phyloP scores from a whole-genome alignment of 257 asterid species.

The Solanum acaule region DNA sequence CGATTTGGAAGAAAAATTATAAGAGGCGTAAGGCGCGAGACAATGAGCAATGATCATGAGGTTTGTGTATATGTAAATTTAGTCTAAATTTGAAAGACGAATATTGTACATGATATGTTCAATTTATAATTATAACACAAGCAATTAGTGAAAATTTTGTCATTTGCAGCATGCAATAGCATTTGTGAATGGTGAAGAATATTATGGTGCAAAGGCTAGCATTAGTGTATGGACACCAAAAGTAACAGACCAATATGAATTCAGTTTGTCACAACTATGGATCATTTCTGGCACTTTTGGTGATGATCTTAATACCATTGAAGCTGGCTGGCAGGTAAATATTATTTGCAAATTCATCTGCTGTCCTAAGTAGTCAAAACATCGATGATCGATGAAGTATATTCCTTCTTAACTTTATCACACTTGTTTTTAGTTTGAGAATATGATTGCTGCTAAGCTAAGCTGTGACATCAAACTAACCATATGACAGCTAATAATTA shows the following conservation, averaged over 20 bases:
- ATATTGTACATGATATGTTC: not conserved
- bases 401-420: not conserved
- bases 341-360: not conserved
- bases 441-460: not conserved
- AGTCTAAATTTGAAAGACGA: not conserved
- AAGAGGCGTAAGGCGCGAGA: conserved; percentile 53
- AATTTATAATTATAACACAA: not conserved
- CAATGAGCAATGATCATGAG: conserved; percentile 87
- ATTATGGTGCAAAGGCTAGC: conserved; percentile 1
- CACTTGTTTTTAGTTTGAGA: not conserved
- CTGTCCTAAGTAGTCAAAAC: not conserved
- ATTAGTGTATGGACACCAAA: conserved; percentile 3
- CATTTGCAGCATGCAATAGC: conserved; percentile 1
- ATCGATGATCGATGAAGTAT: not conserved
- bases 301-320: conserved; percentile 2
- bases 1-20: conserved; percentile 65
- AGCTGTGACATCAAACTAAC: not conserved
- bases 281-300: conserved; percentile 1
- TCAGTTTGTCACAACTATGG: conserved; percentile 6
- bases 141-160: not conserved
- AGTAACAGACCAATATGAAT: conserved; percentile 3
- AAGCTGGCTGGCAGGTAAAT: conserved; percentile 5
- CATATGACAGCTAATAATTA: not conserved
- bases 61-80: conserved; percentile 17
- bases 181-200: not conserved